Evolutionary conservation across 2,329 filamentous ascomycete species (phyloP).

Genomic region (Pseudocercospora musae): DNA sequence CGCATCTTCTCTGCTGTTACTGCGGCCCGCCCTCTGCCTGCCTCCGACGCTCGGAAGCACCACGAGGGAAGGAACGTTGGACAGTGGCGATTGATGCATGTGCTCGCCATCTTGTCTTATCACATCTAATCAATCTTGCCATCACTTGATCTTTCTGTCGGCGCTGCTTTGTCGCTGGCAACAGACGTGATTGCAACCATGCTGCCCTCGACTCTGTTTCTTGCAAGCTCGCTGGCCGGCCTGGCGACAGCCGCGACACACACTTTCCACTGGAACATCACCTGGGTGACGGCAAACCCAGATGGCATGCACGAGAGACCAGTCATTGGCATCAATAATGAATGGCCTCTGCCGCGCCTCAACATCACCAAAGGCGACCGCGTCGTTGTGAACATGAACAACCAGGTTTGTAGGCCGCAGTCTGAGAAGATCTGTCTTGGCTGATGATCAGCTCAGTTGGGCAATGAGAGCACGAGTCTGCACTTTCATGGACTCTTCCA

Average conservation of each 20-base stretch:
- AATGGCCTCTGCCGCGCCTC: constrained; percentile 71
- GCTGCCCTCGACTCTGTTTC: background rate
- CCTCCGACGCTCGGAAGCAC: constrained; percentile 13
- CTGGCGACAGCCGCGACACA: constrained; percentile 18
- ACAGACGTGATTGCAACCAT: background rate
- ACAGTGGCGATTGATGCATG: constrained; percentile 1
- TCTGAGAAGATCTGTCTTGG: background rate
- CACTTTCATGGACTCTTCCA: constrained; percentile 79
- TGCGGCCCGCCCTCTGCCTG: background rate
- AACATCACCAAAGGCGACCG: constrained; percentile 71
- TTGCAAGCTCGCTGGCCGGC: constrained; percentile 14
- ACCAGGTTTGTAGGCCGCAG: constrained; percentile 42
- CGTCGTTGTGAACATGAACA: constrained; percentile 65
- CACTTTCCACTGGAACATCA: constrained; percentile 40
- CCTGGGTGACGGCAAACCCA: constrained; percentile 55
- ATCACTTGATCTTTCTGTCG: constrained; percentile 3
- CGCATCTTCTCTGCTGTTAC: constrained; percentile 1
- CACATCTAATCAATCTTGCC: constrained; percentile 18
- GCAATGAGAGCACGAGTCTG: constrained; percentile 62
- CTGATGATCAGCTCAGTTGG: constrained; percentile 40
- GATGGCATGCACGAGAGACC: constrained; percentile 51
- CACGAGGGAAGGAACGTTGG: background rate
- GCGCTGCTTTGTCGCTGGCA: background rate
- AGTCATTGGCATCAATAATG: constrained; percentile 67
- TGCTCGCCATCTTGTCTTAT: constrained; percentile 8